phyloP scores from a whole-genome alignment of 73 alveolate species.

The Tetrahymena borealis region DNA sequence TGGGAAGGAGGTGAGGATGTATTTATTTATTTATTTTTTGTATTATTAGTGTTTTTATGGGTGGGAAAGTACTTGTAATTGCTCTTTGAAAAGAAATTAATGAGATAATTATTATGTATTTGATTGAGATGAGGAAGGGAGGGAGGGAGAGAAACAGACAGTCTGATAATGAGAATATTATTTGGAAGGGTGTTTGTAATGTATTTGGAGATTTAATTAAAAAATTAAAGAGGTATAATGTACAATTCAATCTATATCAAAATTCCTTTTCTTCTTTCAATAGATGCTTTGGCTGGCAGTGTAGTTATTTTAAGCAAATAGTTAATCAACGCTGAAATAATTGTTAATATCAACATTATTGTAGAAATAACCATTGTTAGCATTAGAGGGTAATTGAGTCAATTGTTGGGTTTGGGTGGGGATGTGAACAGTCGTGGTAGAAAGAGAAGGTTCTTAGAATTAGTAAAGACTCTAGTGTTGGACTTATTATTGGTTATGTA shows the following conservation, averaged over 20 bases:
- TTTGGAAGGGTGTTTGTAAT: no score
- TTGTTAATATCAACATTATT: not conserved
- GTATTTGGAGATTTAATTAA: no score
- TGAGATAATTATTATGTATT: no score
- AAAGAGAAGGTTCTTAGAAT: not conserved
- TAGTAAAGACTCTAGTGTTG: not conserved
- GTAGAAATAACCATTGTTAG: not conserved
- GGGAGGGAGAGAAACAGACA: no score
- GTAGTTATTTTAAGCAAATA: not conserved
- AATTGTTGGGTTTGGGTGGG: not conserved
- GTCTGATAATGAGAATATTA: no score
- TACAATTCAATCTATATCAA: not conserved
- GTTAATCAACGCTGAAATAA: not conserved
- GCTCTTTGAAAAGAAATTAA: no score
- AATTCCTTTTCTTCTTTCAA: not conserved
- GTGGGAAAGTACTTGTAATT: no score
- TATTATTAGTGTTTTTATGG: not conserved
- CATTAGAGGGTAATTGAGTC: not conserved
- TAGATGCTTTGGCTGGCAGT: not conserved
- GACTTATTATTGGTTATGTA: not conserved
- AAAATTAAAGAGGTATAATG: no score
- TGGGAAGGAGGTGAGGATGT: not conserved
- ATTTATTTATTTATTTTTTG: not conserved
- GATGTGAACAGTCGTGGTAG: not conserved
- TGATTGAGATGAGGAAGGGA: no score